Base-by-base conservation (phyloP, 768 basidiomycete genomes). In the Lactifluus echinatus region DNA sequence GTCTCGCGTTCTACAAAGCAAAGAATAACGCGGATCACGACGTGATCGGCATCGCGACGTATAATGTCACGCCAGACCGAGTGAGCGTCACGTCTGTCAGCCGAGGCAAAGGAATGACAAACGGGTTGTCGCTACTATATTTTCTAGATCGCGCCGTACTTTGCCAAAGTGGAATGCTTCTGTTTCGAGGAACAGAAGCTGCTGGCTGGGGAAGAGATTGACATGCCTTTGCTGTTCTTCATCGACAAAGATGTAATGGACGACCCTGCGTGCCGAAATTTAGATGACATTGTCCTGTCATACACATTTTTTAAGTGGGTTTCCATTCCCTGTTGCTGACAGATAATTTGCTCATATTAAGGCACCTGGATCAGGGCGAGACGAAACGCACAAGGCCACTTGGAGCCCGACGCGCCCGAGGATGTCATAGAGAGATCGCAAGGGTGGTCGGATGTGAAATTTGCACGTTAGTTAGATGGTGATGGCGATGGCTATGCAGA, bases 91-190 rank as follows among this genome's bases (percentile, higher is more conserved):
- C 36, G 19, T 15, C 17, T n/a, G 43, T 37, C 24, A 40, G 29
- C 6, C 10, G 37, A n/a, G 19, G 6, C 12, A 37, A n/a, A 37
- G n/a, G 26, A 21, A 5, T 42, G 50, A 57, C 23, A 28, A 34
- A 29, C 26, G 26, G 14, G 17, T 44, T 49, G 24, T 23, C 23
- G 33, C 21, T 4, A 10, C 29, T 42, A 24, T 10, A 31, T 31
- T 5, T 8, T 51, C n/a, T 66, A 97, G 95, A 80, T 98, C 63
- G 96, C 96, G 8, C 93, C 95, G 0, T 98, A 98, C 71, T 99
- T 99, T 68, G 93, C 94, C 50, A 99, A 99, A 74, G 93, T 99
- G 12, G 96, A 99, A 70, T 99, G 96, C 64, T 99, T 99, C 76
- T 99, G 96, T 72, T 99, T 99, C 64, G 96, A 99, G 70, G 96